Evolutionary conservation across 2,329 filamentous ascomycete genomes (phyloP).

Genomic region (Simplicillium sp.): DNA sequence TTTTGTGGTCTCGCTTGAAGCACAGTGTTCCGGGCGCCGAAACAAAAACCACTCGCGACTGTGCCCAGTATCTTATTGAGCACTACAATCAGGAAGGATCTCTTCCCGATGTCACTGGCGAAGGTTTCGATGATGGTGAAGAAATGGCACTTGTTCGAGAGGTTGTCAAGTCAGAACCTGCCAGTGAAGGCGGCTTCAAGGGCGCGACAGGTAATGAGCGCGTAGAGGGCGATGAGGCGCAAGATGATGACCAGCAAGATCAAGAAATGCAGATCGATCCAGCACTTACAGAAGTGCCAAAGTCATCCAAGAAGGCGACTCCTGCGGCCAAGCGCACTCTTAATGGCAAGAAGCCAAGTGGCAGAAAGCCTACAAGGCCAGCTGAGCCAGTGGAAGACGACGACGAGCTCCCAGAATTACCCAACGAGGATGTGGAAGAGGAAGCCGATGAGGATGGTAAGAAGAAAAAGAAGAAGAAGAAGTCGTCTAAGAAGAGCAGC

Average conservation of each 20-base stretch:
- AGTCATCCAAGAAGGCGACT: conserved; percentile 14
- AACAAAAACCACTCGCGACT: conserved; percentile 20
- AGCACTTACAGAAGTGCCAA: conserved; percentile 12
- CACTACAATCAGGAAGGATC: conserved; percentile 21
- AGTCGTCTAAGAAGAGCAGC: conserved; percentile 14
- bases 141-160: conserved; percentile 21
- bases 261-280: conserved; percentile 23
- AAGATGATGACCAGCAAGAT: conserved; percentile 14
- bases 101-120: conserved; percentile 21
- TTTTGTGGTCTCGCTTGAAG: conserved; percentile 29
- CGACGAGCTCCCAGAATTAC: conserved; percentile 2
- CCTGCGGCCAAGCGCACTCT: conserved; percentile 15
- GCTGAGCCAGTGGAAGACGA: conserved; percentile 22
- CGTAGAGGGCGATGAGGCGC: conserved; percentile 5
- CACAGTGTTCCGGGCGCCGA: conserved; percentile 21
- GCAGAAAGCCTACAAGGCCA: conserved; percentile 13
- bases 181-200: background rate
- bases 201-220: background rate
- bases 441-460: conserved; percentile 13
- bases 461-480: conserved; percentile 14
- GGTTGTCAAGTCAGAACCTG: conserved; percentile 3
- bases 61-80: conserved; percentile 23
- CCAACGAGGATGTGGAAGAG: conserved; percentile 4
- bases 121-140: conserved; percentile 18
- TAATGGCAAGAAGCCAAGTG: conserved; percentile 12